Evolutionary conservation across 305 asterid species (phyloP).

Genomic region (Solanum aculeatissimum): DNA sequence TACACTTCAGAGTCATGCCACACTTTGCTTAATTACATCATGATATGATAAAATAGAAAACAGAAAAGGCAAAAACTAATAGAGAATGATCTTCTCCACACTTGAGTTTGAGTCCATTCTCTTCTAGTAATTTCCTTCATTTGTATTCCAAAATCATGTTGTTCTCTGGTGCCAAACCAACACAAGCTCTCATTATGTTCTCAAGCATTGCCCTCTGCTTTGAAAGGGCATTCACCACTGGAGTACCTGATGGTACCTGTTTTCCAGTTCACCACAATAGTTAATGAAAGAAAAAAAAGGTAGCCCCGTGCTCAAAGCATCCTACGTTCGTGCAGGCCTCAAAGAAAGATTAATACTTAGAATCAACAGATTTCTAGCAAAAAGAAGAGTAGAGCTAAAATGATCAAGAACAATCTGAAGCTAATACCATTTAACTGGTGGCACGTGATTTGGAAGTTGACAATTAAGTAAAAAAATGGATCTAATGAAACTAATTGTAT

Average conservation of each 20-base stretch:
- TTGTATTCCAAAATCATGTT: conserved; percentile 97
- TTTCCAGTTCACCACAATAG: background rate
- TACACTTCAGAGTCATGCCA: background rate
- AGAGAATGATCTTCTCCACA: background rate
- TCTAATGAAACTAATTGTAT: background rate
- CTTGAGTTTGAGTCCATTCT: background rate
- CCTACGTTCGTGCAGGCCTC: background rate
- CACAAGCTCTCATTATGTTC: conserved; percentile 92
- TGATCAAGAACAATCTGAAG: background rate
- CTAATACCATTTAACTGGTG: background rate
- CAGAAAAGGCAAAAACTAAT: background rate
- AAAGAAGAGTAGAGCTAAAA: background rate
- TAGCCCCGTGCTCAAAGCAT: background rate
- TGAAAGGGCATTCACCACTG: conserved; percentile 90
- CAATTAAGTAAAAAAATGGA: background rate
- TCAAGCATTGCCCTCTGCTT: conserved; percentile 96
- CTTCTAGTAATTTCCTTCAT: background rate
- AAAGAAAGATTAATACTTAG: background rate
- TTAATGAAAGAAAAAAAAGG: background rate
- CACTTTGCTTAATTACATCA: background rate
- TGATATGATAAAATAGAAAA: background rate
- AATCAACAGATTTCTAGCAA: background rate
- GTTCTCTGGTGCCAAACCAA: conserved; percentile 96
- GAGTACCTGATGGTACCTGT: conserved; percentile 97
- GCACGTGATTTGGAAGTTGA: background rate